Base-by-base conservation (phyloP, 169 alveolate species). In the Cystoisospora suis region DNA sequence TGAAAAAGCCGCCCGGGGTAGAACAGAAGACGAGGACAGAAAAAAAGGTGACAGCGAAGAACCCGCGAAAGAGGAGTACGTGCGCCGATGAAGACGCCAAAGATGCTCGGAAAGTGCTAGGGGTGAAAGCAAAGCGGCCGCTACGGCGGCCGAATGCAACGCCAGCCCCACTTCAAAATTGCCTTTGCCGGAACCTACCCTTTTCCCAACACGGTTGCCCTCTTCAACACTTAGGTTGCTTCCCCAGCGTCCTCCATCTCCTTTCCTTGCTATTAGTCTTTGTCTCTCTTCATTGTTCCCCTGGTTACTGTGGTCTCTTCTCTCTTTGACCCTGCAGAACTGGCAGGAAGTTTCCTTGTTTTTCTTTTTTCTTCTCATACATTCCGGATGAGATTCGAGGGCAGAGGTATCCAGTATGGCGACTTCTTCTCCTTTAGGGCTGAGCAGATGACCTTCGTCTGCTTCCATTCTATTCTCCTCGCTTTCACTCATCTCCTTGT, bases 131-230 rank as follows among this genome's bases (percentile, higher is more conserved):
- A 83, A 0, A 38, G 61, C 32, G 0, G 80, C 80, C 12, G 80
- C 80, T 0, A 42, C 80, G 4, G 89, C 89, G 4, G 81, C 89
- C 12, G 44, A 49, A 38, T 59, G 89, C 80, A 83, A 5, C 5
- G 89, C 80, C 53, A 83, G 12, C 5, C 2, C 58, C 32, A 42
- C 32, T 23, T 83, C 81, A 0, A 83, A 58, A 4, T 29, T 3
- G 1, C 83, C 17, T 4, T 17, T 20, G 20, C 1, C 17, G 42
- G 2, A 34, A 3, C 4, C 40, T 5, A 4, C 5, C 29, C 81
- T 70, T 20, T 3, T 32, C 3, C 1, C 1, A 32, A 20, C 47
- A 4, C 17, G 49, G 44, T 6, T 20, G 29, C 17, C 81, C 32
- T 3, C 72, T 36, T 4, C 29, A 9, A 9, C 72, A 7, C 29